Evolutionary conservation across 169 alveolate species (phyloP).

Genomic region (Cytauxzoon felis): DNA sequence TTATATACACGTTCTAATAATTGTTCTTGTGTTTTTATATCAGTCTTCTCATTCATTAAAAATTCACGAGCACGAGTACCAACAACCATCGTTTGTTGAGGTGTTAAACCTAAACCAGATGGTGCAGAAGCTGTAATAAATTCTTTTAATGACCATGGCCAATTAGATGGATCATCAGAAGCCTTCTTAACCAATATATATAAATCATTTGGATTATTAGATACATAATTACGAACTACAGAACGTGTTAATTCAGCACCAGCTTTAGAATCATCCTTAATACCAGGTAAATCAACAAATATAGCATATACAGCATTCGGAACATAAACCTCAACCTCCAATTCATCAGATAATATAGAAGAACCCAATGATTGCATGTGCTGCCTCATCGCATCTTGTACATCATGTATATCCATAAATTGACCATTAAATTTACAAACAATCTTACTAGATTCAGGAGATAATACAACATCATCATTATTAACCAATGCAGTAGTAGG

Average conservation of each 20-base stretch:
- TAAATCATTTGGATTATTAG: constrained; percentile 83
- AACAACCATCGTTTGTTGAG: constrained; percentile 81
- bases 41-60: constrained; percentile 73
- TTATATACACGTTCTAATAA: constrained; percentile 78
- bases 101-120: constrained; percentile 79
- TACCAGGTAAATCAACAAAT: constrained; percentile 86
- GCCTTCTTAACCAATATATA: constrained; percentile 83
- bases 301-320: constrained; percentile 85
- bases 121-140: constrained; percentile 78
- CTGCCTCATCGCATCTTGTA: constrained; percentile 78
- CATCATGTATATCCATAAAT: constrained; percentile 66
- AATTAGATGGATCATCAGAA: constrained; percentile 85
- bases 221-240: constrained; percentile 82
- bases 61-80: constrained; percentile 86
- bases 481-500: constrained; percentile 57
- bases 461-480: constrained; percentile 3
- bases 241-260: constrained; percentile 82
- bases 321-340: constrained; percentile 80
- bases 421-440: constrained; percentile 60
- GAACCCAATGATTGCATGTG: constrained; percentile 74
- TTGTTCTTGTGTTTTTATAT: constrained; percentile 72
- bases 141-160: constrained; percentile 85
- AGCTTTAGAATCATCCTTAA: constrained; percentile 83
- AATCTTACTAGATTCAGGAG: constrained; percentile 6
- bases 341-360: constrained; percentile 69